Base-by-base conservation (phyloP, 345 rosid genomes). In the Litchi chinensis region DNA sequence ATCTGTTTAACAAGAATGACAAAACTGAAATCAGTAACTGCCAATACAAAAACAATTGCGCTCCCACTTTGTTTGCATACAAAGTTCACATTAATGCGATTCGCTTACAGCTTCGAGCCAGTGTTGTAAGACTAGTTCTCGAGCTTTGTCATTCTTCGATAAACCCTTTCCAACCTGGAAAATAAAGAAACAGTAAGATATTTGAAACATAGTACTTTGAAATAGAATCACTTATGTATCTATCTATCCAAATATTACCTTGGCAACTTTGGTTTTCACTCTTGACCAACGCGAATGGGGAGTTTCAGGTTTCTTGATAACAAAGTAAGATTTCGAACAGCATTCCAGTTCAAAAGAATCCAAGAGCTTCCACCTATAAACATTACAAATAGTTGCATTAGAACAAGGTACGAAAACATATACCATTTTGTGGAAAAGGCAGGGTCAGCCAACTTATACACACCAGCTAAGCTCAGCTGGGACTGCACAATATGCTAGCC, bases 41-140 rank as follows among this genome's bases (percentile, higher is more conserved):
- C 37, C 37, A 60, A 24, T 19, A 8, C 24, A 56, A 57, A 32
- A 74, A 28, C 6, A 68, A 65, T 13, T 13, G 16, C 10, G 52
- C n/a, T 52, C n/a, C 69, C 21, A 22, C 18, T 65, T 56, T 40
- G 21, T 26, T 10, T 2, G 37, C 37, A 2, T 32, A 65, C 37
- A 66, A 43, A 12, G 10, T 46, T 71, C 57, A 56, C 10, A 65
- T 12, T 67, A 64, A 32, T 18, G 77, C n/a, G 46, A 24, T 19
- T 63, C 50, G 86, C 98, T 85, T 86, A 95, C 99, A 5, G 99
- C 99, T 83, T 94, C 99, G 75, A 96, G 98, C 99, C 98, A 96
- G 79, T 96, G 98, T 77, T 91, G 94, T 71, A 86, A 78, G 76
- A 94, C 91, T 81, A 94, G 91, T 80, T 91, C 91, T 68, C 78